Percentiles rank a stretch among this genome's conserved stretches.
phyloP scores from a whole-genome alignment of 257 asterid genomes.

The Nicotiana knightiana region DNA sequence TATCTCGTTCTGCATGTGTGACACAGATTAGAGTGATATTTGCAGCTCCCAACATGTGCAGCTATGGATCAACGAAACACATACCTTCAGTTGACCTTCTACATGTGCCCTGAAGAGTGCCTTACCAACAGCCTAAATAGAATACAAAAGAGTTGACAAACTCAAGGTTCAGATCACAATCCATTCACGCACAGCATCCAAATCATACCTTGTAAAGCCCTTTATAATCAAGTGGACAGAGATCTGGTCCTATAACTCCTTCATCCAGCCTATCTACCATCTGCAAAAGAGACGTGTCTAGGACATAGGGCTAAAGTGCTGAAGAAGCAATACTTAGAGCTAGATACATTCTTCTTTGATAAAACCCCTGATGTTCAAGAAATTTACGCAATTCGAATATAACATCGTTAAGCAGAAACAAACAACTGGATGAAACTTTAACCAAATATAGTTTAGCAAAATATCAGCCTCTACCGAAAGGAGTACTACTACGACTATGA shows the following conservation, averaged over 20 bases:
- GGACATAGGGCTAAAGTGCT: slow-evolving; percentile 7
- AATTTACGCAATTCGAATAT: neutral
- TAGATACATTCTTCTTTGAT: neutral
- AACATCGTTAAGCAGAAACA: neutral
- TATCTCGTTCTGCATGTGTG: slow-evolving; percentile 59
- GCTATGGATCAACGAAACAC: slow-evolving; percentile 12
- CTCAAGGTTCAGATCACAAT: slow-evolving; percentile 11
- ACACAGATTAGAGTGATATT: slow-evolving; percentile 23
- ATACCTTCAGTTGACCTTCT: slow-evolving; percentile 91
- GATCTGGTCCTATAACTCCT: slow-evolving; percentile 56
- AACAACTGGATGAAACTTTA: neutral
- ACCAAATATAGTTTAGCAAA: neutral
- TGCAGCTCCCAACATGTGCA: slow-evolving; percentile 19
- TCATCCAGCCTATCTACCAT: slow-evolving; percentile 88
- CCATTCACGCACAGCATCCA: slow-evolving; percentile 18
- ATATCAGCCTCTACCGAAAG: neutral
- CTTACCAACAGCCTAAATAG: slow-evolving; percentile 80
- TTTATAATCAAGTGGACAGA: slow-evolving; percentile 73
- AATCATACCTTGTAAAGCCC: slow-evolving; percentile 79
- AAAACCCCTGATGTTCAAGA: neutral
- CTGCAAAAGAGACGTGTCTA: slow-evolving; percentile 32
- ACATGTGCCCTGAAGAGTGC: slow-evolving; percentile 96
- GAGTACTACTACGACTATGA: neutral
- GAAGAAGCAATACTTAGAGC: neutral
- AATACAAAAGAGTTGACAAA: slow-evolving; percentile 23